These are phyloP conservation scores for Globisporangium apiculatum DNA, from an alignment of 352 stramenopile species.

Conservation along the genomic window DNA sequence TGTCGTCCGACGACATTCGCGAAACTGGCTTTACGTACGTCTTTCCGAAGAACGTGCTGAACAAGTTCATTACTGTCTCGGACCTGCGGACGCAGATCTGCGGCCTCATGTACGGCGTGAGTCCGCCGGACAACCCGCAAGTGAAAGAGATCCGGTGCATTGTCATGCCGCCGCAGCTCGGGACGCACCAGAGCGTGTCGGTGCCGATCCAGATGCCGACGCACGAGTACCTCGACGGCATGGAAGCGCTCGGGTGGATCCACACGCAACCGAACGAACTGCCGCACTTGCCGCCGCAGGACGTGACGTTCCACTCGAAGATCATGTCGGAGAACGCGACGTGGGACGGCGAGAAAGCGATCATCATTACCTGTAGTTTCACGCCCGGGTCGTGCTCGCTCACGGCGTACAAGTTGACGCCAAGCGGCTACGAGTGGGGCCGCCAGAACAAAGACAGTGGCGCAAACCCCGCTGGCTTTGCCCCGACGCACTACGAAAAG, in stretches of 20 bases:
- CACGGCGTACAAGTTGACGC: constrained; percentile 98
- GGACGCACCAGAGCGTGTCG: constrained; percentile 96
- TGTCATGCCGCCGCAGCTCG: constrained; percentile 98
- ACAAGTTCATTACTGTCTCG: constrained; percentile 98
- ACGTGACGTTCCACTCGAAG: constrained; percentile 95
- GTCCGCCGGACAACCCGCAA: constrained; percentile 96
- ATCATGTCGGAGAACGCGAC: constrained; percentile 96
- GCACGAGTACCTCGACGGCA: constrained; percentile 95
- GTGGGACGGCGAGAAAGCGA: constrained; percentile 97
- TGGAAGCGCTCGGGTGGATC: constrained; percentile 99
- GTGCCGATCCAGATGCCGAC: constrained; percentile 95
- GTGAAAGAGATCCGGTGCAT: constrained; percentile 99
- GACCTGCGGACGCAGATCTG: constrained; percentile 98
- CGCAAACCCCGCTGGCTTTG: constrained; percentile 93
- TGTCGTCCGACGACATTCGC: constrained; percentile 97
- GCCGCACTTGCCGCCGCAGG: constrained; percentile 93
- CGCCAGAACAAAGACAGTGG: constrained; percentile 96
- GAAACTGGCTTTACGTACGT: constrained; percentile 99
- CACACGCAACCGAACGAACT: constrained; percentile 99
- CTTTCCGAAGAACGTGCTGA: constrained; percentile 99
- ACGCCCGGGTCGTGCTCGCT: constrained; percentile 99
- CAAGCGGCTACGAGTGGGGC: constrained; percentile 96
- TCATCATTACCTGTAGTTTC: constrained; percentile 97
- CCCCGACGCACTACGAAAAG: constrained; percentile 97
- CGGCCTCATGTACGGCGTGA: constrained; percentile 98